Evolutionary conservation across 1,139 yeast species (phyloP), one percentile per base, ranked within the genome.

Genomic region (Candida gigantensis): DNA sequence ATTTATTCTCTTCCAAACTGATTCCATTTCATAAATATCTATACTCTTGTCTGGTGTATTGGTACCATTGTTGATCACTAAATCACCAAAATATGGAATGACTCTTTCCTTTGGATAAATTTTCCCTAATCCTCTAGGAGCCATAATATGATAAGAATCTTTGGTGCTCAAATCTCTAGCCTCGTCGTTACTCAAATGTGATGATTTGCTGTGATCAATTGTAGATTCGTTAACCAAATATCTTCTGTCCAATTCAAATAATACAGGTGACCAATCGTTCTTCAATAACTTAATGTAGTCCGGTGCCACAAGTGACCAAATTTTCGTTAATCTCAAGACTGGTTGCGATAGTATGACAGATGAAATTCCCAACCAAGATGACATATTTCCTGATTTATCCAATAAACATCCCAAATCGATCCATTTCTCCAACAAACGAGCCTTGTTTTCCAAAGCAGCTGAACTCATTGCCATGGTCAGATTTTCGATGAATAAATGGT

Each of bases 261-360:
- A 81, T 17, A 92, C 95, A 1, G 95, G 96, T 0, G 95, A 88
- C 97, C 97, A 92, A 51, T 86, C 95, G 41, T 81, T 81, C 35
- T 82, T 77, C 30, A 89, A 77, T 5, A 79, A 65, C 43, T 78
- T 80, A 37, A 87, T 63, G 34, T 78, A 71, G 25, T 76, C 77
- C 11, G 73, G 69, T 9, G 86, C 77, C 3, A 90, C 87, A 39
- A 72, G 66, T 7, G 84, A 68, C 98, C 98, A 92, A 3, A 89
- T 74, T 44, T 77, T 75, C 18, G 77, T 67, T 35, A 92, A 65
- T 45, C 98, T 73, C 41, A 90, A 64, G 3, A 90, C 73, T 0
- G 97, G 95, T 39, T 84, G 81, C 0, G 96, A 86, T 51, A 96
- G 82, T 3, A 90, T 72, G 2, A 85, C 74, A 1, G 94, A 81